A percentile compares a stretch with the other conserved stretches of the same genome.
Conservation (phyloP, 1,284 basidiomycete species). For the Ceratobasidium sp. region DNA sequence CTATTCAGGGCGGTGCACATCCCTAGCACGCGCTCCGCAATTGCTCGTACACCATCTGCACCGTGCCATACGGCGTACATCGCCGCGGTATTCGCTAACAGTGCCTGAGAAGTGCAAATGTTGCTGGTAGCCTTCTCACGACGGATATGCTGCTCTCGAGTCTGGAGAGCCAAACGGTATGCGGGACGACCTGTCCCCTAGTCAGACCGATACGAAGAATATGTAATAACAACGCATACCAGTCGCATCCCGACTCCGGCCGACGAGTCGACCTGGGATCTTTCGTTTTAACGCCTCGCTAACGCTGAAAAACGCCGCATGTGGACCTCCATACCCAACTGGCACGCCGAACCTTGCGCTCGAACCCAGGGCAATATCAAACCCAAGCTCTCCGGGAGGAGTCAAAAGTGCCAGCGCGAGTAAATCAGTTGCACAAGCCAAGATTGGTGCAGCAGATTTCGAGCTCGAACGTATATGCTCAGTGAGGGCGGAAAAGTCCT, state of each 20-base stretch:
- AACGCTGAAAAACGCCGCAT: slow-evolving; percentile 95
- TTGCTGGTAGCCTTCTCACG: slow-evolving; percentile 95
- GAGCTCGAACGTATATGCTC: slow-evolving; percentile 61
- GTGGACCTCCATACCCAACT: slow-evolving; percentile 88
- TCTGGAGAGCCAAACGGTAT: slow-evolving; percentile 82
- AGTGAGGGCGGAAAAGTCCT: slow-evolving; percentile 73
- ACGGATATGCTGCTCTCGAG: slow-evolving; percentile 95
- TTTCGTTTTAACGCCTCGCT: slow-evolving; percentile 93
- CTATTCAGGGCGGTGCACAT: slow-evolving; percentile 15
- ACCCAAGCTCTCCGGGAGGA: slow-evolving; percentile 98
- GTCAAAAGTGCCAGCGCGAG: slow-evolving; percentile 92
- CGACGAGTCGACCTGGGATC: slow-evolving; percentile 95
- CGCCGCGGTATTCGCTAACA: slow-evolving; percentile 95
- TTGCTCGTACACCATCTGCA: slow-evolving; percentile 81
- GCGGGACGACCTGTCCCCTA: slow-evolving; percentile 59
- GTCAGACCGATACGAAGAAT: neutral
- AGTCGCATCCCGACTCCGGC: slow-evolving; percentile 82
- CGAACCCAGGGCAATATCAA: slow-evolving; percentile 94
- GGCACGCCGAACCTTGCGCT: slow-evolving; percentile 95
- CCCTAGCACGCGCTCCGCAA: slow-evolving; percentile 62
- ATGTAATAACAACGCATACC: slow-evolving; percentile 54
- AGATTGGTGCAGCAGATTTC: slow-evolving; percentile 67
- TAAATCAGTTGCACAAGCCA: slow-evolving; percentile 89
- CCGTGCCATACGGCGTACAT: slow-evolving; percentile 99
- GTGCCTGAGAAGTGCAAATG: slow-evolving; percentile 91